Evolutionary conservation across 31 red algal species (phyloP), one percentile per base, ranked within the genome.

Genomic region (Asparagopsis taxiformis): DNA sequence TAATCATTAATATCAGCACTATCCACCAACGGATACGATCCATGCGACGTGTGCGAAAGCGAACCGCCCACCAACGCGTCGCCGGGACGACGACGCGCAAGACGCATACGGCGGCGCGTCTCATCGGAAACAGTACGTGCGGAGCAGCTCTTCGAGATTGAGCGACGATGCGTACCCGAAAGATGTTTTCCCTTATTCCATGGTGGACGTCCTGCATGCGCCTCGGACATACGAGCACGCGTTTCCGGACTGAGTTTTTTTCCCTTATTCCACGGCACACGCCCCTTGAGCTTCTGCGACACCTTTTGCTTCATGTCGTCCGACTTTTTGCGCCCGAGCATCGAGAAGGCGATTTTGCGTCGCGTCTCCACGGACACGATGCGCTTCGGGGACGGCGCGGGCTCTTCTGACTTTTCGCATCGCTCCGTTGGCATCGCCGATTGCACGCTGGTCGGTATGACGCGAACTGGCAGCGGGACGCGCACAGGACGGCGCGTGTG

Each of bases 201-300:
- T 24, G 91, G 64, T 59, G 52, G 30, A 5, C 67, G 62, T 32
- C 91, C 91, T 46, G 30, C 3, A 31, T 56, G 79, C 1, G 77
- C 58, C 49, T 85, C 68, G 10, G 91, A 95, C 78, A 95, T 88
- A 22, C 81, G 77, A 15, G 91, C 85, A 10, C 91, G 84, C 39
- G 71, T 85, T 46, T 95, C 91, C 23, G 86, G 68, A 51, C 77
- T 79, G 2, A 95, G 56, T 38, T 89, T 95, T 59, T 95, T 88
- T 0, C 91, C 91, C 61, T 88, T 95, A 74, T 95, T 95, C 85
- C 85, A 89, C 26, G 91, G 86, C 31, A 75, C 59, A 26, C 70
- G 79, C 16, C 91, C 91, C 31, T 84, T 81, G 34, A 85, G 44
- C 6, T 38, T 43, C 51, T 72, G 10, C 17, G 84, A 89, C 35